phyloP scores from a whole-genome alignment of 2,329 filamentous ascomycete genomes.

The Parastagonospora avenae region DNA sequence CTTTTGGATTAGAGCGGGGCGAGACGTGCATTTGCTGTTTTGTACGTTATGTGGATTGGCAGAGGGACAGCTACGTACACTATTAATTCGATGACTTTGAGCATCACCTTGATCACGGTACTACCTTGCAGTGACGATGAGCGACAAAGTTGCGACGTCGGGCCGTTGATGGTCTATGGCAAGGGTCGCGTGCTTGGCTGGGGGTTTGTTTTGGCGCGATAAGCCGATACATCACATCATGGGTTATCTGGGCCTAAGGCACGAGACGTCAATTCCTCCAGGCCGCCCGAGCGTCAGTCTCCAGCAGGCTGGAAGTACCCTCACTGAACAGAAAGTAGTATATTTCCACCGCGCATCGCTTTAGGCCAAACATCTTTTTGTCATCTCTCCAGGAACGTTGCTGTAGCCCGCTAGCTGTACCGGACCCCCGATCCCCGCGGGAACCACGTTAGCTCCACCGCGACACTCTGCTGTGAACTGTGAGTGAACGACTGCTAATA shows the following conservation, averaged over 20 bases:
- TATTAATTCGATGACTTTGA: conserved; percentile 8
- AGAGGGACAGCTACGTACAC: conserved; percentile 4
- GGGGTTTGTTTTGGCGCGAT: conserved; percentile 5
- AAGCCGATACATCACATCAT: not conserved
- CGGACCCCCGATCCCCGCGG: conserved; percentile 2
- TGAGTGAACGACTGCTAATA: conserved; percentile 7
- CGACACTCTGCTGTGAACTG: conserved; percentile 12
- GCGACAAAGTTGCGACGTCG: not conserved
- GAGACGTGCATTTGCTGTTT: not conserved
- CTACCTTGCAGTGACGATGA: not conserved
- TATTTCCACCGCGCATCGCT: too few relatives aligned
- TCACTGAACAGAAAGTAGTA: not conserved
- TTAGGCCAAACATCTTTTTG: not conserved
- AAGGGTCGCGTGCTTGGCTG: conserved; percentile 3
- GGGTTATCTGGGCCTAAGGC: conserved; percentile 7
- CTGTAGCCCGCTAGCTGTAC: not conserved
- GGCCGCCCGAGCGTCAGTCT: conserved; percentile 8
- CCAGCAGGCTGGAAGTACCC: conserved; percentile 1
- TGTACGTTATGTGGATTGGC: not conserved
- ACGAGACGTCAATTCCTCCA: conserved; percentile 8
- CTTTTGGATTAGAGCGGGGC: conserved; percentile 1
- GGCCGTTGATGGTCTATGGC: not conserved
- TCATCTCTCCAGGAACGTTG: not conserved
- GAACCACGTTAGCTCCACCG: conserved; percentile 6
- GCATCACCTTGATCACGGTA: too few relatives aligned